Base-by-base conservation (phyloP, 352 stramenopile species). In the Pythium coloratum region DNA sequence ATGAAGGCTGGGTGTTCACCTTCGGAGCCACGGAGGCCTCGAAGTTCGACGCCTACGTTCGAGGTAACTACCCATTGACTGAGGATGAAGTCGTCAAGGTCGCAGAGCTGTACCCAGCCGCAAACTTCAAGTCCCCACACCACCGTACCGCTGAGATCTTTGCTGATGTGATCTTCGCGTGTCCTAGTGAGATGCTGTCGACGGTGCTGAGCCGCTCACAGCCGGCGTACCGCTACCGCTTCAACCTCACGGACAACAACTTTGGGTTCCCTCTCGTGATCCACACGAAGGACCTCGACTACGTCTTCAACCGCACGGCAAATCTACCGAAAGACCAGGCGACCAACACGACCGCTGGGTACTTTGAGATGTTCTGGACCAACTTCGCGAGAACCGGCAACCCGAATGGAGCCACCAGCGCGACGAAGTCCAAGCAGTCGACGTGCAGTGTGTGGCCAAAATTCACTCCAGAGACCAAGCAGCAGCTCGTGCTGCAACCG, bases 1-100 rank as follows among this genome's bases (percentile, higher is more conserved):
- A 71, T 42, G 64, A 71, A 46, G 64, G 64, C 3, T 71, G 42
- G 38, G 8, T 62, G 1, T 65, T 71, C 58, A 38, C 32, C 6
- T 30, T 36, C 9, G 42, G 13, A 0, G 6, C 3, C 13, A 28
- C 40, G 1, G 54, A 58, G 5, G 42, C 44, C 6, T 36, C 40
- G 10, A 28, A 68, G 26, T 62, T 53, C 14, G 55, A 62, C 9
- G 7, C 44, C 5, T 68, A 55, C 13, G 5, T 58, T 6, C 53
- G 16, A 4, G 44, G 5, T 16, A 47, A 47, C 40, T 47, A 47
- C 16, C 44, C 8, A 12, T 18, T 50, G 14, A 46, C 20, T 16
- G 33, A 3, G 2, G 18, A 8, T 46, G 54, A 46, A 30, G 6
- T 47, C 32, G 16, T 6, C 8, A 46, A 1, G 30, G 8, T 24